Base-by-base conservation (phyloP, 495 filamentous ascomycete species). In the Daldinia bambusicola region DNA sequence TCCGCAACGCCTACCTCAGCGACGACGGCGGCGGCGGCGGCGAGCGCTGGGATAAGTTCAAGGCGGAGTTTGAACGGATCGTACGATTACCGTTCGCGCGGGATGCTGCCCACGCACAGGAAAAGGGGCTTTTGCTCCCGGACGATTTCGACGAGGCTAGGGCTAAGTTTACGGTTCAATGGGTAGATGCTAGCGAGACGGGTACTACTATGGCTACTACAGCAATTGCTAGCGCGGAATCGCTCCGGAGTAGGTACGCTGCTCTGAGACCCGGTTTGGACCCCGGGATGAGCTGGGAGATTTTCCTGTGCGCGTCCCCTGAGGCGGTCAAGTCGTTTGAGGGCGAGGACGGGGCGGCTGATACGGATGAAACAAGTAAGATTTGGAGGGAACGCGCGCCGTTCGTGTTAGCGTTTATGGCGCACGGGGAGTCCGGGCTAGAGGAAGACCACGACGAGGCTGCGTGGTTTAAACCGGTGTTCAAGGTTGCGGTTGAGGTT, bases 241-340 rank as follows among this genome's bases (percentile, higher is more conserved):
- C 55, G 9, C 55, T 57, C 18, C 34, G 55, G 9, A 16, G 18
- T 0, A 37, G 26, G 4, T 57, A 57, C 16, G 55, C 55, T 12
- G 32, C 55, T 12, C 55, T 40, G 36, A 32, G 34, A 26, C 36
- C 55, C 14, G 20, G 1, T 14, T 0, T 57, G 2, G 55, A 40
- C 3, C n/a, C 34, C 9, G 34, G 34, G 12, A 16, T 57, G 2
- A 6, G 12, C 9, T 57, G 34, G 55, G 32, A 37, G 1, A 3
- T 57, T 9, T 57, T 57, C 55, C 9, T 57, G 34, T 57, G 32
- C 55, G 55, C 55, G 16, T 57, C 55, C 14, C 36, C 55, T 6
- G 55, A 37, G 5, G 34, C 36, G 20, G 55, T 38, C 31, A 2
- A 57, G 16, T 57, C 55, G 5, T 57, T 57, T 8, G 55, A 57